Evolutionary conservation across 331 rosid species (phyloP), one percentile per base, ranked within the genome.

Genomic region (Rosa hybrid): DNA sequence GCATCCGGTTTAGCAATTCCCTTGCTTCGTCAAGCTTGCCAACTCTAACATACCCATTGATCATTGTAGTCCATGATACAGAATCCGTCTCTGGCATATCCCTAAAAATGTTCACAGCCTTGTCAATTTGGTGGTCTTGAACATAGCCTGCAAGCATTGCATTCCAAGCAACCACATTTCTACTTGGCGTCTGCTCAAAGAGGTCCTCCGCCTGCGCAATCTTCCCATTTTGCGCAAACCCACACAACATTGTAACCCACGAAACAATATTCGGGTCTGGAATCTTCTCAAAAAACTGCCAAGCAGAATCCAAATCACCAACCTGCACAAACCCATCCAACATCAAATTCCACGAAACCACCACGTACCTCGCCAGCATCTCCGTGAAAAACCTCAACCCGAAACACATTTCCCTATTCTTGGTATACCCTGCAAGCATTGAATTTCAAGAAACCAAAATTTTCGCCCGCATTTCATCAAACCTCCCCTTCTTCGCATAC

Each of bases 51-150:
- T 76, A 87, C 45, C 88, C 90, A 21, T 82, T 70, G 49, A 87
- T 82, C 88, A 87, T 79, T 30, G 88, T 82, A 68, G 90, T 87
- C 88, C 88, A 87, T 8, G 90, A 87, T 7, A 84, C 81, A 25
- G 84, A 77, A 79, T 87, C 86, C 71, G 44, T 82, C 80, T 84
- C 80, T 2, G 86, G 86, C 86, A 87, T 84, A 14, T 79, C 84
- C 63, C 54, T 6, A 65, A 84, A 87, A 16, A 84, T 48, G 39
- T 49, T 30, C 53, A 79, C 25, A 38, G 90, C 88, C 50, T 84
- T 80, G 1, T 87, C 84, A 21, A 82, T 72, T 71, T 84, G 82
- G 46, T 76, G 59, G 72, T 81, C 76, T 64, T 77, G 78, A 51
- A 87, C 84, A 69, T 87, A 82, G 51, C 79, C 90, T 39, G 83